Percentiles rank a stretch among this genome's conserved stretches.
Evolutionary conservation across 352 stramenopile species (phyloP).

Genomic region (Phytopythium ostracodes): DNA sequence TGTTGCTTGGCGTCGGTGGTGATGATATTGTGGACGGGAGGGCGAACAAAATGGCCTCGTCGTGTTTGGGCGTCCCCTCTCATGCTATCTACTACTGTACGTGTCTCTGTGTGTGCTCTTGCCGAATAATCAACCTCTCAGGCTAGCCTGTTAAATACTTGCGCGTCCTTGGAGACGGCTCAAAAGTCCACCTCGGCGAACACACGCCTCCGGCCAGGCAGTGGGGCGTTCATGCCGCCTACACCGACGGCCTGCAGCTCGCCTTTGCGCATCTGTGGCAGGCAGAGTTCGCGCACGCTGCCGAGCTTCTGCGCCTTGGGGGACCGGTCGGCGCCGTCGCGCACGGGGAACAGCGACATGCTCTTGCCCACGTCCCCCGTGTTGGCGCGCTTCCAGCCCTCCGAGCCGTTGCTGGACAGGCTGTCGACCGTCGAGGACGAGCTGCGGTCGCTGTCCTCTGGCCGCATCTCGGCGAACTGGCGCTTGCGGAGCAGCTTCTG

Average conservation of each 20-base stretch:
- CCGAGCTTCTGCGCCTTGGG: slow-evolving; percentile 64
- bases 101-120: background rate
- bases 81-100: background rate
- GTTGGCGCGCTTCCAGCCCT: background rate
- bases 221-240: slow-evolving; percentile 13
- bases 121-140: background rate
- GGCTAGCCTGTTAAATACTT: slow-evolving; percentile 25
- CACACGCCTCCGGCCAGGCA: slow-evolving; percentile 54
- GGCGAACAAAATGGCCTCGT: background rate
- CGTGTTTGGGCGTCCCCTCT: background rate
- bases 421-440: slow-evolving; percentile 4
- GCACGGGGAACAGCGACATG: slow-evolving; percentile 30
- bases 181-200: slow-evolving; percentile 80
- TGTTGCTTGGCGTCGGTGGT: background rate
- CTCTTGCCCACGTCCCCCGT: background rate
- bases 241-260: slow-evolving; percentile 16
- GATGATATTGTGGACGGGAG: too few species aligned
- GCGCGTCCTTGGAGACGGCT: slow-evolving; percentile 10
- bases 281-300: slow-evolving; percentile 36
- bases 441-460: slow-evolving; percentile 24
- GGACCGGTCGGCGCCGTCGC: slow-evolving; percentile 20
- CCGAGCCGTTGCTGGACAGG: slow-evolving; percentile 12
- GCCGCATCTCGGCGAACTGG: slow-evolving; percentile 47
- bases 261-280: slow-evolving; percentile 41
- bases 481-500: slow-evolving; percentile 40